Evolutionary conservation across 2,329 filamentous ascomycete species (phyloP), one percentile per base, ranked within the genome.

Genomic region (Diaporthe sp.): DNA sequence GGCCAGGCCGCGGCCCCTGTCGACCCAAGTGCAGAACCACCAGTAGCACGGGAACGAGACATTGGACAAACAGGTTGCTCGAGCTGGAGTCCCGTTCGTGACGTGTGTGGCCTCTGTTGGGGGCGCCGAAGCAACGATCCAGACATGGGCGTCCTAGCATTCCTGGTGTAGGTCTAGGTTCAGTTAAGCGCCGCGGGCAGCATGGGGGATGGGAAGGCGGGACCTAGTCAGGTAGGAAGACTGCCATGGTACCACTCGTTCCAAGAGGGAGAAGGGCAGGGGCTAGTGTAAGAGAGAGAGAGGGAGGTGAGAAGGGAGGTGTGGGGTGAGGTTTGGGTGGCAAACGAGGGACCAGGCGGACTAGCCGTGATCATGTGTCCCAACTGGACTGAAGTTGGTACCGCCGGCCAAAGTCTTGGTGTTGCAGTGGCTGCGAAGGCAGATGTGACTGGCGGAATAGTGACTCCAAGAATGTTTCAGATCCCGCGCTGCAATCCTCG

Each of bases 111-210:
- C 60, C 58, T 53, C n/a, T 17, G 10, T 39, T 63, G 58, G 71
- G 71, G 71, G 58, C 71, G 47, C 58, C 71, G 12, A 31, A 44
- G 34, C 25, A 22, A 55, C 9, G 25, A n/a, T 65, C 5, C 58
- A 60, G 37, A 20, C 17, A 1, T 47, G 37, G 60, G n/a, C 34
- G 17, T 44, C 34, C 31, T 57, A 51, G 37, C 37, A 13, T 47
- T 53, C 17, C 51, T 73, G 49, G 71, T 65, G 51, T 65, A 47
- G 71, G 47, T 31, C 49, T n/a, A 57, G 39, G 71, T 55, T 73
- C 34, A 65, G 60, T n/a, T 73, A 73, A 73, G 71, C 71, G 71
- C 71, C 49, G 58, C 37, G 15, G 15, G 39, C 12, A 12, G 15
- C 10, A 55, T 31, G 31, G 39, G 10, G 31, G 5, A 55, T 6